Evolutionary conservation across 345 rosid genomes (phyloP), one percentile per base, ranked within the genome.

Genomic region (Moricandia moricandioides): DNA sequence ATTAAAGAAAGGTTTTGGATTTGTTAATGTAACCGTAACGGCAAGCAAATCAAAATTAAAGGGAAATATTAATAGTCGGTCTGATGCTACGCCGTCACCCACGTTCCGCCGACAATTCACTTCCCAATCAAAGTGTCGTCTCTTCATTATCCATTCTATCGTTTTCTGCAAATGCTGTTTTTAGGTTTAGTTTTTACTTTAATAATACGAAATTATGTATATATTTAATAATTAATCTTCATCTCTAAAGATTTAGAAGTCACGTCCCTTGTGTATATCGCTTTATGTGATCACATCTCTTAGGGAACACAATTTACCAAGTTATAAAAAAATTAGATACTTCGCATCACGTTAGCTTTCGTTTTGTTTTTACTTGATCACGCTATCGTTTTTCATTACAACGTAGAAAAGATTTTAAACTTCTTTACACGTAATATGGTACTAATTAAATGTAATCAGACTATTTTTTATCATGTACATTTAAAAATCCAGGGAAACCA

Each of bases 81-180:
- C 81, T 72, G 59, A 60, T 37, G 2, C 45, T 17, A 66, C 77
- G 77, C 40, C 77, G 70, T 78, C 59, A 72, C 73, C 77, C 81
- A 78, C 81, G 81, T 72, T 72, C 65, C 59, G 69, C 69, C 73
- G 69, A 78, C 77, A 71, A 66, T 72, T 66, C 68, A 71, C 61
- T 66, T 64, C 13, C 73, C 77, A 66, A 66, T 72, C 73, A 71
- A 71, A 65, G 26, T 65, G 67, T 65, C 73, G 57, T 66, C 77
- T 72, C 52, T 47, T 49, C 77, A 51, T 49, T 66, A 78, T 78
- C 77, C 73, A 59, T 52, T 71, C 51, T 77, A 31, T 69, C 58
- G 64, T 69, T 62, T 39, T 30, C 33, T 61, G n/a, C 45, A 61
- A 31, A 18, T 45, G 31, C 18, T n/a, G 24, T 12, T 61, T 24